phyloP scores from a whole-genome alignment of 164 flowering plant species.

The Taxillus chinensis region DNA sequence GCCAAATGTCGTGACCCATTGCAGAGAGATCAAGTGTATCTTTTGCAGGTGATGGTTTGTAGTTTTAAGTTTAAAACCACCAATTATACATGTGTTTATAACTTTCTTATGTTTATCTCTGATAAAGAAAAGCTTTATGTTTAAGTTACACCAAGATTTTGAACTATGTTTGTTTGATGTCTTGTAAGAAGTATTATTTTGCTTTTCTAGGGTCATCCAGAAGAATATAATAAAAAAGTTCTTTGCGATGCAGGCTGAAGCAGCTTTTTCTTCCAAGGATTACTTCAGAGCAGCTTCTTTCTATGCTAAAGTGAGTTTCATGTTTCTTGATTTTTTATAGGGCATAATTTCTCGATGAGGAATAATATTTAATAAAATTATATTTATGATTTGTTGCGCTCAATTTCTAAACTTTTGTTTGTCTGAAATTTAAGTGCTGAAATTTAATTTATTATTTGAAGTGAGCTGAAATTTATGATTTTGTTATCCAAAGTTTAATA shows the following conservation, averaged over 20 bases:
- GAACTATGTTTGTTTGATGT: too few relatives aligned
- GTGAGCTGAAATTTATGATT: too few relatives aligned
- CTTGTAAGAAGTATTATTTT: background rate
- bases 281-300: conserved; percentile 90
- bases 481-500: too few relatives aligned
- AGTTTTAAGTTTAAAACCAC: background rate
- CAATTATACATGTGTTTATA: background rate
- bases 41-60: conserved; percentile 57
- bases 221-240: background rate
- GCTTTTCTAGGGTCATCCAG: background rate
- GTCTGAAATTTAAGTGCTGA: too few relatives aligned
- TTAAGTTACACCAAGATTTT: too few relatives aligned
- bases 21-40: conserved; percentile 91
- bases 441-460: too few relatives aligned
- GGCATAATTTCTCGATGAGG: background rate
- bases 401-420: too few relatives aligned
- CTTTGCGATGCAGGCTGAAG: conserved; percentile 74
- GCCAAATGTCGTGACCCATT: conserved; percentile 81
- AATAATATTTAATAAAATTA: background rate
- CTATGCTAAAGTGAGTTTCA: conserved; percentile 69
- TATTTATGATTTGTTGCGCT: too few relatives aligned
- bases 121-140: too few relatives aligned
- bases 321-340: conserved; percentile 11
- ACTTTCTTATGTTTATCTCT: background rate
- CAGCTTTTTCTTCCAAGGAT: conserved; percentile 75